Conservation (phyloP, 2,329 filamentous ascomycete genomes). For the Diaporthe citriasiana region DNA sequence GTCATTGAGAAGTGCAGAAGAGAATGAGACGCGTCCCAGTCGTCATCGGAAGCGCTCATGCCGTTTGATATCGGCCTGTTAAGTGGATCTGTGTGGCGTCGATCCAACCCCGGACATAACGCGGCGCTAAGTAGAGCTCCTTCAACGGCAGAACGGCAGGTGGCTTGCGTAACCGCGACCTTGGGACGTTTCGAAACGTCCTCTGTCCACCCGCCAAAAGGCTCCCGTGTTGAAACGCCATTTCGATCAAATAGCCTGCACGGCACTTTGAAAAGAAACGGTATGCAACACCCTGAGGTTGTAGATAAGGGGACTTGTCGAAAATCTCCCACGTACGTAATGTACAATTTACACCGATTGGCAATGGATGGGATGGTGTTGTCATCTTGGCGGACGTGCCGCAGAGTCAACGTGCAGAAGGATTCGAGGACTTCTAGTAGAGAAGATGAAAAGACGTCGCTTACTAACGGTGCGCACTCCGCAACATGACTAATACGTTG, state of each 20-base stretch:
- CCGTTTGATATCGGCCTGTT: background rate
- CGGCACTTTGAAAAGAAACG: background rate
- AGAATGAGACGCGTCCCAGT: background rate
- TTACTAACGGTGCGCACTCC: background rate
- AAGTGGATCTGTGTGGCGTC: constrained; percentile 15
- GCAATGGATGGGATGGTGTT: background rate
- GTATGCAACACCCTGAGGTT: too few relatives aligned
- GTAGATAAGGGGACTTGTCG: background rate
- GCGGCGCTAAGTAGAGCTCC: constrained; percentile 3
- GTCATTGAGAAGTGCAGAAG: background rate
- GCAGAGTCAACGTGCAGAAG: background rate
- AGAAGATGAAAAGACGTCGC: background rate
- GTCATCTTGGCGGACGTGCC: background rate
- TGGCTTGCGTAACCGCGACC: constrained; percentile 9
- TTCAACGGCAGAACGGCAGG: background rate
- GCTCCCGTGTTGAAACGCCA: background rate
- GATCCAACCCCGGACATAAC: constrained; percentile 15
- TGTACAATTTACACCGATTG: background rate
- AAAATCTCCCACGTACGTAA: background rate
- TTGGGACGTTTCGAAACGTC: constrained; percentile 26
- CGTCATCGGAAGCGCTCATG: constrained; percentile 3
- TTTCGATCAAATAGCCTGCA: background rate
- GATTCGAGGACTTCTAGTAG: background rate
- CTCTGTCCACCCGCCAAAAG: background rate
- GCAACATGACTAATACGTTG: background rate